phyloP scores from a whole-genome alignment of 129 eudicot species.

The Gnaphalium uliginosum region DNA sequence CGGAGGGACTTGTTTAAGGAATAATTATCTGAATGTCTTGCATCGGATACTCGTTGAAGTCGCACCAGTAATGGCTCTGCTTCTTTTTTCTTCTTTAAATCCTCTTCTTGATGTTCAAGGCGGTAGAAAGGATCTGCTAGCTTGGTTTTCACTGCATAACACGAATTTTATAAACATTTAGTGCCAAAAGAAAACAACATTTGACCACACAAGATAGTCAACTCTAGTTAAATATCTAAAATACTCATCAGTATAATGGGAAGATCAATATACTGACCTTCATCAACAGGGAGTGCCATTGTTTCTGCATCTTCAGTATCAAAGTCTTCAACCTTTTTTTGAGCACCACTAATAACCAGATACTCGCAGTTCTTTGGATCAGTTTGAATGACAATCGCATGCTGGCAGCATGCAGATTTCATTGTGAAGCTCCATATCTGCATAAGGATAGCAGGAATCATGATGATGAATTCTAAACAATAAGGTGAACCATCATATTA shows the following conservation, averaged over 20 bases:
- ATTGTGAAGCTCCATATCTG: slow-evolving; percentile 96
- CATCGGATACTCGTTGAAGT: slow-evolving; percentile 71
- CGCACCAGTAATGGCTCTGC: slow-evolving; percentile 85
- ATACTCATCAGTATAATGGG: neutral
- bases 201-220: neutral
- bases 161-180: neutral
- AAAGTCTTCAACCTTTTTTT: slow-evolving; percentile 70
- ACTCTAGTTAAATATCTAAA: neutral
- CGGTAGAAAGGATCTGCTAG: slow-evolving; percentile 83
- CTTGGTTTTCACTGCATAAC: slow-evolving; percentile 63
- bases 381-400: slow-evolving; percentile 84
- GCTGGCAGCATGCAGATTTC: slow-evolving; percentile 90
- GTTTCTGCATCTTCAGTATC: slow-evolving; percentile 90
- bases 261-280: slow-evolving; percentile 41
- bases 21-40: slow-evolving; percentile 79
- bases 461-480: slow-evolving; percentile 7
- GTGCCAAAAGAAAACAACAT: neutral
- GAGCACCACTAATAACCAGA: slow-evolving; percentile 84
- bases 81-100: slow-evolving; percentile 81
- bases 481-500: slow-evolving; percentile 1
- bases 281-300: slow-evolving; percentile 68
- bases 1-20: slow-evolving; percentile 72
- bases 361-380: slow-evolving; percentile 85
- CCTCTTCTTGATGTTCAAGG: slow-evolving; percentile 89
- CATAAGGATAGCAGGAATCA: slow-evolving; percentile 18